Base-by-base conservation (phyloP, 352 stramenopile species). In the Globisporangium spiculum region DNA sequence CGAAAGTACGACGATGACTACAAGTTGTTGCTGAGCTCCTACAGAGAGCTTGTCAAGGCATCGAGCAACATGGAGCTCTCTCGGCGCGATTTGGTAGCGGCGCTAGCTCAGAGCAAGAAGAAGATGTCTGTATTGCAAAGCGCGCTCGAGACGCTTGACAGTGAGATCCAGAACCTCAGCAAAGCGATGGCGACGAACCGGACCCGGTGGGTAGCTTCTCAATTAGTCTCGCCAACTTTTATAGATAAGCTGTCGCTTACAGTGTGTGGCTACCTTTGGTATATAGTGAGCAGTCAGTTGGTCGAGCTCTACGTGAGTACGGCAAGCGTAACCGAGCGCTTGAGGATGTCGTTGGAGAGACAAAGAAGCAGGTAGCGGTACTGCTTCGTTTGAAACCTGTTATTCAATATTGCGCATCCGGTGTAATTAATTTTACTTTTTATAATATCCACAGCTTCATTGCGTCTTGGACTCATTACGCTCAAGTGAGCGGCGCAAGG, bases 261-360 rank as follows among this genome's bases (percentile, higher is more conserved):
- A 22, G 16, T 50, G 41, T 50, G 41, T 50, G 16, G 16, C 41
- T 50, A 8, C 20, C 9, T 54, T 26, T 36, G 60, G 27, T 60
- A 16, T 59, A n/a, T 20, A 90, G 82, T 4, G 80, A 90, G 24
- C 61, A 75, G 18, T 78, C 72, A 20, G 59, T 90, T 20, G 73
- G 70, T 14, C 71, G 73, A 30, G 80, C 71, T 10, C 46, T 90
- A 30, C 78, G 82, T 12, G 82, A 90, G 55, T 90, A 90, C 48
- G 74, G 72, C 14, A 82, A 78, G 34, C 76, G 78, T 4, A 90
- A 90, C 60, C 75, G 77, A 44, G 66, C 75, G 22, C 71, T 90
- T 18, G 77, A 86, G 65, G 60, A 75, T 6, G 75, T 66, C 10
- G 73, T 89, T 30, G 54, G 63, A 50, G 52, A 71, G 54, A 83